phyloP scores from a whole-genome alignment of 2,329 filamentous ascomycete genomes.

The Davidsoniella virescens region DNA sequence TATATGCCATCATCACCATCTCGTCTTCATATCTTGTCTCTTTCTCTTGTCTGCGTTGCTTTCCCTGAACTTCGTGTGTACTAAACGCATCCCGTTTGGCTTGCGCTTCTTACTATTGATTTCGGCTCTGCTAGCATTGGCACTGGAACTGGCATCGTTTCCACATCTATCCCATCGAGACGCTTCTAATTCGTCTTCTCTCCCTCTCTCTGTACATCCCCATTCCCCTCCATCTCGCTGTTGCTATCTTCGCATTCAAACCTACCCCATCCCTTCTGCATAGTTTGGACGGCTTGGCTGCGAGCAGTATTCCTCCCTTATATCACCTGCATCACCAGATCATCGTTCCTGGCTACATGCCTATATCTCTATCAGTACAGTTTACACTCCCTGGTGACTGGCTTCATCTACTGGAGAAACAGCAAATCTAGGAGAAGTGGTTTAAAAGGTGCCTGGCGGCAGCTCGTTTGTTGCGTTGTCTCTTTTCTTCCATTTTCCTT shows the following conservation, averaged over 20 bases:
- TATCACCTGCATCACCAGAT: constrained; percentile 10
- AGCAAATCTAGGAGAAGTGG: too few species aligned
- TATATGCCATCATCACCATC: constrained; percentile 22
- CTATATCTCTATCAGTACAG: neutral
- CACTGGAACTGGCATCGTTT: neutral
- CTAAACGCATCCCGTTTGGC: neutral
- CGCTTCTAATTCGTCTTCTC: neutral
- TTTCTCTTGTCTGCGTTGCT: neutral
- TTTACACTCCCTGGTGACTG: neutral
- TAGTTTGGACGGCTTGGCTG: constrained; percentile 6
- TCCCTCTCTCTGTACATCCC: constrained; percentile 17
- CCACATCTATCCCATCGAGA: neutral
- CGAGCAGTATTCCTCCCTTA: constrained; percentile 8
- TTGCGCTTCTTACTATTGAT: neutral
- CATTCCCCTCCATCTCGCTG: constrained; percentile 6
- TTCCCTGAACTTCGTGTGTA: neutral
- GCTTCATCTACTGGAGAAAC: neutral
- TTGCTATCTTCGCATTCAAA: neutral
- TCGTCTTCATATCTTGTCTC: neutral
- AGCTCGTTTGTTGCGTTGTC: too few species aligned
- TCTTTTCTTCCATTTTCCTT: neutral
- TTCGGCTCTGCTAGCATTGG: neutral
- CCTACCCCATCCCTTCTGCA: constrained; percentile 3
- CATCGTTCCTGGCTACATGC: constrained; percentile 14
- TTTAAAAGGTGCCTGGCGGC: too few species aligned